A percentile compares a stretch with the other conserved stretches of the same genome.
phyloP scores from a whole-genome alignment of 2,329 filamentous ascomycete genomes.

The Aspergillus texensis region DNA sequence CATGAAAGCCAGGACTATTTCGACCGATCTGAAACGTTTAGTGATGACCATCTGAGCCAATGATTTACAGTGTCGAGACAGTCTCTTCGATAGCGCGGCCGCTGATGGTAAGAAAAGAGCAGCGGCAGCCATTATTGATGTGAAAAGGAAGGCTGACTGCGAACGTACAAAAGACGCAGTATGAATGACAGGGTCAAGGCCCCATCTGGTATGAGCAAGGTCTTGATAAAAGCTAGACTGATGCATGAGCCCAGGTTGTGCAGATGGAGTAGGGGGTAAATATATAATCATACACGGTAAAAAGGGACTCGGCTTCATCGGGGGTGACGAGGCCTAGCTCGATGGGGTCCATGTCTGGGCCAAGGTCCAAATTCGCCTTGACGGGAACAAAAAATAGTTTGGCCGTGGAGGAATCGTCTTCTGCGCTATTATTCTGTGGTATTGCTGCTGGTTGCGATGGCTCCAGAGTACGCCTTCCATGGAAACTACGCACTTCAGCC shows the following conservation, averaged over 20 bases:
- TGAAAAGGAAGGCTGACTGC: slow-evolving; percentile 71
- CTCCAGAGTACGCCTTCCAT: slow-evolving; percentile 28
- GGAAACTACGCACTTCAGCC: slow-evolving; percentile 26
- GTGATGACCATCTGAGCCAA: slow-evolving; percentile 65
- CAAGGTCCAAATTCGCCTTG: slow-evolving; percentile 64
- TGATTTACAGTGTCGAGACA: slow-evolving; percentile 65
- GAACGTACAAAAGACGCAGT: slow-evolving; percentile 66
- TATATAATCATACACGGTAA: slow-evolving; percentile 57
- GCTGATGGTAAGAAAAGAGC: slow-evolving; percentile 68
- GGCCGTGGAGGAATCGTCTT: slow-evolving; percentile 35
- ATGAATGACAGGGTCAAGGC: slow-evolving; percentile 68
- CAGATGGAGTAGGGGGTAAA: not conserved
- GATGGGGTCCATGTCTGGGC: slow-evolving; percentile 68
- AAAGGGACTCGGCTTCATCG: slow-evolving; percentile 66
- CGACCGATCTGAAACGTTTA: slow-evolving; percentile 67
- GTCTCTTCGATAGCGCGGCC: slow-evolving; percentile 64
- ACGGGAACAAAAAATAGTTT: slow-evolving; percentile 69
- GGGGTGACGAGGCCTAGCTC: slow-evolving; percentile 69
- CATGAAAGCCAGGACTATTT: slow-evolving; percentile 75
- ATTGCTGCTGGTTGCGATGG: slow-evolving; percentile 45
- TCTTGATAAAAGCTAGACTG: slow-evolving; percentile 65
- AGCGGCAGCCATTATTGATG: slow-evolving; percentile 69
- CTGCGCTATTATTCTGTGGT: slow-evolving; percentile 11
- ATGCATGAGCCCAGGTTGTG: slow-evolving; percentile 4
- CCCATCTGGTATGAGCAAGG: slow-evolving; percentile 73